A percentile compares a stretch with the other conserved stretches of the same genome.
Evolutionary conservation across 768 basidiomycete genomes (phyloP).

Genomic region (Tricholoma terreum): DNA sequence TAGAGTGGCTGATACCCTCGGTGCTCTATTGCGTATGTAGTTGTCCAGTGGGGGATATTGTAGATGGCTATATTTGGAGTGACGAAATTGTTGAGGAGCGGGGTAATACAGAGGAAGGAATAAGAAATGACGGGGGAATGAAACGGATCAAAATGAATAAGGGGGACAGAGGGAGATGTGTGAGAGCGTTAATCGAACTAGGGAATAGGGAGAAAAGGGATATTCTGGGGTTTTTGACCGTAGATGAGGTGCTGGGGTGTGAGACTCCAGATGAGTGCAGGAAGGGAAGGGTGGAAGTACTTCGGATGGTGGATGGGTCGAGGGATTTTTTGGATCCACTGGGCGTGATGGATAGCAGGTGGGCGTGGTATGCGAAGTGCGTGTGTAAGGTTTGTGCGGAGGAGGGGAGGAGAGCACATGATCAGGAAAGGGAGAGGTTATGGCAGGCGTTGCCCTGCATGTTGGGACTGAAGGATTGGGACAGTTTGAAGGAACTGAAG

Average conservation of each 20-base stretch:
- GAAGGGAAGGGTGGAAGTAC: background rate
- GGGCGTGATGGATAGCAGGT: background rate
- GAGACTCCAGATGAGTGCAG: background rate
- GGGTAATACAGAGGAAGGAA: background rate
- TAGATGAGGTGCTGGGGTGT: background rate
- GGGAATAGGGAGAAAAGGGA: conserved; percentile 4
- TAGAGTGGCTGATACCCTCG: conserved; percentile 34
- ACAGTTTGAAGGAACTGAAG: background rate
- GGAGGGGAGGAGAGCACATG: conserved; percentile 2
- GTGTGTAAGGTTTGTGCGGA: conserved; percentile 3
- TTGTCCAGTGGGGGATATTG: conserved; percentile 33
- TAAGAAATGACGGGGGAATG: background rate
- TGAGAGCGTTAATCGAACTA: conserved; percentile 5
- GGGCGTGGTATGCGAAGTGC: background rate
- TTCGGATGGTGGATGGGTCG: background rate
- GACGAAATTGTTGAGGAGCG: conserved; percentile 3
- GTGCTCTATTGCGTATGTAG: conserved; percentile 37
- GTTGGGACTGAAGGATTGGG: conserved; percentile 6
- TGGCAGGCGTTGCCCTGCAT: conserved; percentile 5
- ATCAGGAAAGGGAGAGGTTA: background rate
- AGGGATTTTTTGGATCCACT: conserved; percentile 5
- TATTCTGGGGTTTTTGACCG: conserved; percentile 6
- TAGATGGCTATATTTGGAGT: conserved; percentile 31
- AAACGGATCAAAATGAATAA: background rate
- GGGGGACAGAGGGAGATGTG: conserved; percentile 1